Percentiles rank a stretch among this genome's conserved stretches.
Conservation (phyloP, 2,329 filamentous ascomycete species). For the Cladophialophora exuberans region DNA sequence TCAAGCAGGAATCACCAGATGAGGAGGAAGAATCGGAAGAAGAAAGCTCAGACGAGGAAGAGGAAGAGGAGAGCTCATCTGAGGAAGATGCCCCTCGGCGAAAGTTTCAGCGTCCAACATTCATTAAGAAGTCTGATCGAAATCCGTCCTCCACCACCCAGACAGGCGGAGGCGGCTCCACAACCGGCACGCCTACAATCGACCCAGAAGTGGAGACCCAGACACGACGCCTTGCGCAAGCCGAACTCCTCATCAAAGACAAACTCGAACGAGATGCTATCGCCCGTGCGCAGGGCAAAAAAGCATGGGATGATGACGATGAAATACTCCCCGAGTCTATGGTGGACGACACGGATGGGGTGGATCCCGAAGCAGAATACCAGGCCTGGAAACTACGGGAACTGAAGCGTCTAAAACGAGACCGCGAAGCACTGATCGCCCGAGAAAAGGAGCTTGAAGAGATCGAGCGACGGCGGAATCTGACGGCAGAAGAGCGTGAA, state of each 20-base stretch:
- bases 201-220: conserved; percentile 53
- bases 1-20: conserved; percentile 12
- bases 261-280: conserved; percentile 82
- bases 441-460: conserved; percentile 86
- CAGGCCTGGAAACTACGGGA: conserved; percentile 95
- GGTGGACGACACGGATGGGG: conserved; percentile 84
- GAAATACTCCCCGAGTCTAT: conserved; percentile 70
- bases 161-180: conserved; percentile 24
- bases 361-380: conserved; percentile 84
- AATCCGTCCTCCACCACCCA: conserved; percentile 38
- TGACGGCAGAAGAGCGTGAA: conserved; percentile 82
- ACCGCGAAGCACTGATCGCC: conserved; percentile 80
- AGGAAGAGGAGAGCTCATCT: conserved; percentile 61
- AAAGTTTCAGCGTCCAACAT: conserved; percentile 66
- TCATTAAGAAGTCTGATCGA: conserved; percentile 66
- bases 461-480: conserved; percentile 81
- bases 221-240: conserved; percentile 67
- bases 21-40: conserved; percentile 33
- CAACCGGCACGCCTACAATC: conserved; percentile 25
- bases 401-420: conserved; percentile 82
- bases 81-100: conserved; percentile 62
- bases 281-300: conserved; percentile 73
- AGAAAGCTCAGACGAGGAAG: conserved; percentile 27
- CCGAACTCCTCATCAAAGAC: conserved; percentile 81
- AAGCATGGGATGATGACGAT: conserved; percentile 81